Conservation (phyloP, 2,329 filamentous ascomycete genomes). For the Aschersonia sp. region DNA sequence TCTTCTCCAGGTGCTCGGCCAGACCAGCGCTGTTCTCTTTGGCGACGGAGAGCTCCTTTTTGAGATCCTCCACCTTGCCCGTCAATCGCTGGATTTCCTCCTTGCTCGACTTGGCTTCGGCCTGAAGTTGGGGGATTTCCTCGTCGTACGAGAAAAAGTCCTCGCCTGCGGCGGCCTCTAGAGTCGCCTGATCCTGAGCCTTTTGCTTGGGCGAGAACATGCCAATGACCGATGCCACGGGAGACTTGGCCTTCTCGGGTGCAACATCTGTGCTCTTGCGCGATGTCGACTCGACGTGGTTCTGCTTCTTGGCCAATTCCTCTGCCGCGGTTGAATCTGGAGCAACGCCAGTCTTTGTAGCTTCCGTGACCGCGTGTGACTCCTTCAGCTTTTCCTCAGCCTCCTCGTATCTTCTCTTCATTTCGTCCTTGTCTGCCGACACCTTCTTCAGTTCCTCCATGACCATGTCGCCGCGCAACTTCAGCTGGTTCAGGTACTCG, state of each 20-base stretch:
- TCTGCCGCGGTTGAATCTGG: conserved; percentile 8
- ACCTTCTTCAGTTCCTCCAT: conserved; percentile 86
- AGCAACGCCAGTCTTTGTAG: conserved; percentile 22
- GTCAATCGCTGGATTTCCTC: conserved; percentile 59
- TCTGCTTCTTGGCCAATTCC: conserved; percentile 20
- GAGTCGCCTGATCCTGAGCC: conserved; percentile 14
- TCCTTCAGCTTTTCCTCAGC: conserved; percentile 47
- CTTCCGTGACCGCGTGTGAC: conserved; percentile 48
- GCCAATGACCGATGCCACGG: conserved; percentile 30
- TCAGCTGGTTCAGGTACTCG: conserved; percentile 82
- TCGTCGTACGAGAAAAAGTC: conserved; percentile 90
- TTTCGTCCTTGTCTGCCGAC: conserved; percentile 63
- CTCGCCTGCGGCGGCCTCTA: conserved; percentile 27
- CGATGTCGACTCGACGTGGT: conserved; percentile 6
- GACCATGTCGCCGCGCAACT: conserved; percentile 78
- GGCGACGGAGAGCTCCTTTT: conserved; percentile 54
- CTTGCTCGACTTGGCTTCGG: conserved; percentile 54
- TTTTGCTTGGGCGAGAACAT: conserved; percentile 35
- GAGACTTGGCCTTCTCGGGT: conserved; percentile 24
- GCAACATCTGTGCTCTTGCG: conserved; percentile 3
- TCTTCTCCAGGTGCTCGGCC: conserved; percentile 50
- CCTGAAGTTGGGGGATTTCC: conserved; percentile 69
- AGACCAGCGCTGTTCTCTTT: conserved; percentile 58
- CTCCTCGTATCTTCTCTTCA: conserved; percentile 63
- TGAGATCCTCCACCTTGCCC: conserved; percentile 50